phyloP scores from a whole-genome alignment of 2,329 filamentous ascomycete genomes.

The Ceratocystiopsis sp. region DNA sequence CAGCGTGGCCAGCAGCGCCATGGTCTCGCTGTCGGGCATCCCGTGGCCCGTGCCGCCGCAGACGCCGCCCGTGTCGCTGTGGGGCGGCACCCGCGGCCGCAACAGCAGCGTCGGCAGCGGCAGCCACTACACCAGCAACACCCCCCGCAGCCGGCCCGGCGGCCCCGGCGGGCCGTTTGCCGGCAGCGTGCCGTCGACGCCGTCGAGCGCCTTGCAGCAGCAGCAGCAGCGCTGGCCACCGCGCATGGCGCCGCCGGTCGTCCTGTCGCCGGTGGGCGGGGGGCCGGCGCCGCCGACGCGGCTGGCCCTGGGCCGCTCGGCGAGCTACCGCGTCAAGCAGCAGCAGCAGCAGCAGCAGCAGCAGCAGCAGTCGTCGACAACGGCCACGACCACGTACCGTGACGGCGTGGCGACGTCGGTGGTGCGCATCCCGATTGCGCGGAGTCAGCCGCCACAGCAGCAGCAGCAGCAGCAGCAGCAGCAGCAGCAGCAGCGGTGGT shows the following conservation, averaged over 20 bases:
- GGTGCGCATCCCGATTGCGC: constrained; percentile 7
- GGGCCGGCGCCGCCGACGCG: no score
- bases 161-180: not conserved
- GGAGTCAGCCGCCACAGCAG: not conserved
- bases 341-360: not conserved
- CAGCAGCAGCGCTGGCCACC: not conserved
- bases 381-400: constrained; percentile 2
- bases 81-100: not conserved
- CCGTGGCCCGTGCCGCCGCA: constrained; percentile 9
- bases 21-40: constrained; percentile 6
- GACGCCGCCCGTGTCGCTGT: constrained; percentile 6
- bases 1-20: constrained; percentile 9
- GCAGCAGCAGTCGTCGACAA: not conserved
- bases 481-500: not conserved
- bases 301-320: no score
- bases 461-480: not conserved
- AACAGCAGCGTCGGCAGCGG: not conserved
- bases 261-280: not conserved
- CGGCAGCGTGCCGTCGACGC: not conserved
- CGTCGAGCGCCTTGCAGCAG: not conserved
- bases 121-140: no score
- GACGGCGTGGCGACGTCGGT: constrained; percentile 2
- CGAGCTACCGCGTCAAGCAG: not conserved
- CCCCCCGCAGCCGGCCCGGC: not conserved
- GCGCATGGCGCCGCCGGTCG: not conserved